These are phyloP conservation scores for Coemansia sp. DNA, from an alignment of 192 early-diverging fungal species.

Conservation along the genomic window DNA sequence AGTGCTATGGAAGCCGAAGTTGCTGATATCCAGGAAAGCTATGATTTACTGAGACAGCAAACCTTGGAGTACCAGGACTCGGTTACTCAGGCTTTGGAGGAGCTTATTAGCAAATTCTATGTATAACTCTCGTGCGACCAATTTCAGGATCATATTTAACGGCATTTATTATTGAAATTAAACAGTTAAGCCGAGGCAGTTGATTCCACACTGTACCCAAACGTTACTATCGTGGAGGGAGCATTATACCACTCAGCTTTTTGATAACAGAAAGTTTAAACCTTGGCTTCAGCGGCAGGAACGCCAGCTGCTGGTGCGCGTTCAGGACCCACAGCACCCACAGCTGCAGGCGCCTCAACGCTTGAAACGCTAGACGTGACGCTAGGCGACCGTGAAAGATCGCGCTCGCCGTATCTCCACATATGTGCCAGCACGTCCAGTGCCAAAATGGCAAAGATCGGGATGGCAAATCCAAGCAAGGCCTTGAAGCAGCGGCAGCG, in stretches of 20 bases:
- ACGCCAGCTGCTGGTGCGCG: conserved; percentile 15
- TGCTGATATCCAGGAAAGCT: conserved; percentile 37
- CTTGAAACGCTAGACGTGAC: conserved; percentile 31
- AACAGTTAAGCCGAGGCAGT: no score
- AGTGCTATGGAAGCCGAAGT: conserved; percentile 31
- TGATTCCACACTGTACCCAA: no score
- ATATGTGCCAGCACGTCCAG: conserved; percentile 37
- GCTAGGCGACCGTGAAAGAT: conserved; percentile 24
- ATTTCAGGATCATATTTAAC: no score
- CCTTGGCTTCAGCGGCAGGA: conserved; percentile 42
- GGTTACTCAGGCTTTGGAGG: conserved; percentile 48
- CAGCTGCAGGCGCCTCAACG: conserved; percentile 22
- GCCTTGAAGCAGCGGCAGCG: conserved; percentile 52
- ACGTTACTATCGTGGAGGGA: no score
- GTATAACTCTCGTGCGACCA: conserved; percentile 3
- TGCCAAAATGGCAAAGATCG: conserved; percentile 46
- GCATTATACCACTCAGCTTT: no score
- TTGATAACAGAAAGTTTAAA: conserved; percentile 20
- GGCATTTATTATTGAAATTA: neutral
- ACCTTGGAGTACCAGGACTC: conserved; percentile 49
- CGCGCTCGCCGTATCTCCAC: conserved; percentile 20
- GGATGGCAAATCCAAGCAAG: conserved; percentile 40
- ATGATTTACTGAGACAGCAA: conserved; percentile 44
- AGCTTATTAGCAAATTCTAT: conserved; percentile 39
- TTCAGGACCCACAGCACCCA: conserved; percentile 15